Percentiles rank a stretch among this genome's conserved stretches.
Evolutionary conservation across 2,329 filamentous ascomycete genomes (phyloP).

Genomic region (Botrytis tulipae): DNA sequence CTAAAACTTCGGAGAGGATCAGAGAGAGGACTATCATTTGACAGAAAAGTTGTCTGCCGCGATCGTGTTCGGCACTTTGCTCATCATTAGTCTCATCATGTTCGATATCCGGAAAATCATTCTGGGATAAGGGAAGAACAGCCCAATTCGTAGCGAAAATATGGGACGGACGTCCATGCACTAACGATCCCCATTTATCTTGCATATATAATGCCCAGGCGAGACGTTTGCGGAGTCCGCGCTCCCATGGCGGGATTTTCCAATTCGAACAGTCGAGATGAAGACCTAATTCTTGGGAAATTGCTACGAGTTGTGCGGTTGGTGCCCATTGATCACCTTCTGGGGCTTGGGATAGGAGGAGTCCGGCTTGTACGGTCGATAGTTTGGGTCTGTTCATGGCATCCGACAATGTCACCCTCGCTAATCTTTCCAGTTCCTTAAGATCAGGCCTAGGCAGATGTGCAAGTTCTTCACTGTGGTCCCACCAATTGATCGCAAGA

Average conservation of each 20-base stretch:
- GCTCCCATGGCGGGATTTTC: conserved; percentile 88
- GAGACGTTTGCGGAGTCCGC: conserved; percentile 76
- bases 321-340: conserved; percentile 80
- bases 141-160: conserved; percentile 71
- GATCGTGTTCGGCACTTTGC: conserved; percentile 59
- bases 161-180: conserved; percentile 83
- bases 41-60: conserved; percentile 67
- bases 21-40: conserved; percentile 74
- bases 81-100: conserved; percentile 62
- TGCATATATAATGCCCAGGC: conserved; percentile 94
- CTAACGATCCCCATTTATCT: conserved; percentile 85
- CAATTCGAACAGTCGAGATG: conserved; percentile 84
- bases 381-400: conserved; percentile 81
- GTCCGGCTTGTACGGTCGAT: conserved; percentile 74
- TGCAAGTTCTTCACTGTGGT: conserved; percentile 66
- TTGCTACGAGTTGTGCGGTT: conserved; percentile 82
- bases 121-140: conserved; percentile 60
- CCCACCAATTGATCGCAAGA: conserved; percentile 85
- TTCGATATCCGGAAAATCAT: conserved; percentile 73
- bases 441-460: conserved; percentile 67
- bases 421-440: conserved; percentile 69
- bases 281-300: conserved; percentile 82
- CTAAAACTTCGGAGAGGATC: conserved; percentile 76
- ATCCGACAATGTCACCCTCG: conserved; percentile 69
- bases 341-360: conserved; percentile 71